These are phyloP conservation scores for Clonostachys rhizophaga DNA, from an alignment of 2,329 filamentous ascomycete species.

Conservation along the genomic window DNA sequence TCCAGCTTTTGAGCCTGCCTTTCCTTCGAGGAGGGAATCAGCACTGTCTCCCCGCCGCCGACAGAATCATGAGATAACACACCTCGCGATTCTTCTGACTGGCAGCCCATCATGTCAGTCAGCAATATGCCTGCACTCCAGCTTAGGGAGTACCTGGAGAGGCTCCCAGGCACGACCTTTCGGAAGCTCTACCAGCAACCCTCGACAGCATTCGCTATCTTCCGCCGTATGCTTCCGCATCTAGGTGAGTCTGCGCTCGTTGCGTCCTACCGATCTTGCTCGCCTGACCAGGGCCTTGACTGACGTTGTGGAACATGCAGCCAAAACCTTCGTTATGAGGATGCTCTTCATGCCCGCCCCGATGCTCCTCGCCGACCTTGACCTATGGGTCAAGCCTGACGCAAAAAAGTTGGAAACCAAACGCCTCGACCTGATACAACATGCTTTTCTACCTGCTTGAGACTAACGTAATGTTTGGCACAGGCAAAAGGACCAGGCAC, in stretches of 20 bases:
- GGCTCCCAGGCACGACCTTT: slow-evolving; percentile 84
- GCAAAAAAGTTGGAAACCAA: slow-evolving; percentile 30
- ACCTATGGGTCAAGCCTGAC: slow-evolving; percentile 75
- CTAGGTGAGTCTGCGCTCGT: slow-evolving; percentile 54
- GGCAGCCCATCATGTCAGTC: slow-evolving; percentile 34
- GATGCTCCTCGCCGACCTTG: slow-evolving; percentile 73
- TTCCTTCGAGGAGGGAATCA: slow-evolving; percentile 4
- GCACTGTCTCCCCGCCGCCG: not conserved
- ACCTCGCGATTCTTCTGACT: too few relatives aligned
- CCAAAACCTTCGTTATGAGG: slow-evolving; percentile 94
- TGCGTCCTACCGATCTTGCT: too few relatives aligned
- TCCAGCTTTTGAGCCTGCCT: too few relatives aligned
- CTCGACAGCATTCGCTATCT: slow-evolving; percentile 90
- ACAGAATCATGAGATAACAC: too few relatives aligned
- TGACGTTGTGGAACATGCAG: slow-evolving; percentile 32
- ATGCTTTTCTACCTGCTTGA: not conserved
- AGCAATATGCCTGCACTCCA: slow-evolving; percentile 45
- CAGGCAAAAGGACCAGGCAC: slow-evolving; percentile 77
- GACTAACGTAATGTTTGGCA: not conserved
- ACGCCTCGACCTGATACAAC: not conserved
- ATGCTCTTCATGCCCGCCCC: slow-evolving; percentile 86
- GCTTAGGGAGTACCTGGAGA: slow-evolving; percentile 87
- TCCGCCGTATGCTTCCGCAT: slow-evolving; percentile 93
- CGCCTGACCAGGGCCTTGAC: not conserved
- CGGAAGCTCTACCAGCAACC: slow-evolving; percentile 92